Evolutionary conservation across 495 filamentous ascomycete species (phyloP), one percentile per base, ranked within the genome.

Genomic region (Penicillium parvum): DNA sequence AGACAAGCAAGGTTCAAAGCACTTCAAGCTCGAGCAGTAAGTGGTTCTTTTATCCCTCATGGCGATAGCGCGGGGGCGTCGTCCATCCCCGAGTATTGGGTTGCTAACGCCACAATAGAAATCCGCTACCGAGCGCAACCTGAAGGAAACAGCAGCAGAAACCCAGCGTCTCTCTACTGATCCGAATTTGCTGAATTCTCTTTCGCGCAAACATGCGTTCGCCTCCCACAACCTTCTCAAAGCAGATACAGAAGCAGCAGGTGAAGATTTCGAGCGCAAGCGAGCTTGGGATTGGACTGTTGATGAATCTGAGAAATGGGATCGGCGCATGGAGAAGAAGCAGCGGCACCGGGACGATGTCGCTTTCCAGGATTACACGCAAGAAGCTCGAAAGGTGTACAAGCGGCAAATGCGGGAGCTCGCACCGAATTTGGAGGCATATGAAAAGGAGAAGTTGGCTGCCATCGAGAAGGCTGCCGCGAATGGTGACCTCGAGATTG

Each of bases 221-320:
- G 90, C 90, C 10, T 85, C 85, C 17, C 88, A 95, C 63, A 97
- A 97, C 47, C 82, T 98, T 4, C 77, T 96, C 22, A 95, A 95
- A 68, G 88, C 90, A 10, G 90, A 95, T 49, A 81, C 84, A 1
- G 86, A 86, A 60, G 88, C 86, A 9, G 72, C 74, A 0, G 90
- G 91, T 8, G 88, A 86, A 48, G 90, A 96, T 63, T 98, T 96
- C 56, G 94, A 98, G 67, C 85, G 92, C 43, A 96, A 97, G 69
- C 82, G 94, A 20, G 90, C 91, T 1, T 97, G 92, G 92, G 94
- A 97, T 64, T 97, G 91, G 90, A 97, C 92, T 0, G 69, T 90
- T 11, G 92, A 96, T 18, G 92, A 98, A 66, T 81, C 79, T 33
- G 92, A 96, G 68, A 80, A 81, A 40, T 98, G 92, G 92, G 92